Conservation (phyloP, 345 rosid genomes). For the Dovyalis caffra region DNA sequence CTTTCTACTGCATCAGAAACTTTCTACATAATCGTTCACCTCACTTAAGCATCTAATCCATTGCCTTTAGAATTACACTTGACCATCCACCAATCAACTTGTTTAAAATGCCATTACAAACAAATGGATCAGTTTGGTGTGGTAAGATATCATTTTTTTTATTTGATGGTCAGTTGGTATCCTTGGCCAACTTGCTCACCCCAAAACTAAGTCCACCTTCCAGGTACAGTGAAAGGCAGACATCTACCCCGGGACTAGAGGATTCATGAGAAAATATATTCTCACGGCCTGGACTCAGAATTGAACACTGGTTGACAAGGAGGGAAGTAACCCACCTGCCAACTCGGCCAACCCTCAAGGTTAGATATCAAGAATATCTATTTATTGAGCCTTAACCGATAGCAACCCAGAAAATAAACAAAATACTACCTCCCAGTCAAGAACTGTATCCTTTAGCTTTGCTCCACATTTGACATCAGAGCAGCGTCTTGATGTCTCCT, state of each 20-base stretch:
- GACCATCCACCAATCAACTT: not conserved
- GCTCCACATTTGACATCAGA: conserved; percentile 62
- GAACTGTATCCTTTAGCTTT: conserved; percentile 89
- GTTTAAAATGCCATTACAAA: not conserved
- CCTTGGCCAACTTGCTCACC: too few relatives aligned
- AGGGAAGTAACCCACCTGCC: too few relatives aligned
- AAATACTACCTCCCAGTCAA: conserved; percentile 91
- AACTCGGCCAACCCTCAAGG: too few relatives aligned
- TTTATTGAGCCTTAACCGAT: not conserved
- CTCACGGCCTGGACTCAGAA: too few relatives aligned
- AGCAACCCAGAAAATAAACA: not conserved
- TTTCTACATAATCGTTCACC: not conserved
- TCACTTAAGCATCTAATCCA: not conserved
- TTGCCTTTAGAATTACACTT: not conserved
- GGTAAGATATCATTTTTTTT: not conserved
- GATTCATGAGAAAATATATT: too few relatives aligned
- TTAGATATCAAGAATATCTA: not conserved
- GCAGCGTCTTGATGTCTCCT: conserved; percentile 87
- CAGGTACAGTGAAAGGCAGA: too few relatives aligned
- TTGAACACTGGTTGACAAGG: too few relatives aligned
- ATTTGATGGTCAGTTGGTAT: too few relatives aligned
- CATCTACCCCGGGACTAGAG: too few relatives aligned
- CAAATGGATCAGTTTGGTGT: not conserved
- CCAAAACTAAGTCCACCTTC: too few relatives aligned
- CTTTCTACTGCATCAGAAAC: not conserved